Percentiles rank a stretch among this genome's conserved stretches.
phyloP scores from a whole-genome alignment of 108 stramenopile genomes.

The Asterionellopsis glacialis region DNA sequence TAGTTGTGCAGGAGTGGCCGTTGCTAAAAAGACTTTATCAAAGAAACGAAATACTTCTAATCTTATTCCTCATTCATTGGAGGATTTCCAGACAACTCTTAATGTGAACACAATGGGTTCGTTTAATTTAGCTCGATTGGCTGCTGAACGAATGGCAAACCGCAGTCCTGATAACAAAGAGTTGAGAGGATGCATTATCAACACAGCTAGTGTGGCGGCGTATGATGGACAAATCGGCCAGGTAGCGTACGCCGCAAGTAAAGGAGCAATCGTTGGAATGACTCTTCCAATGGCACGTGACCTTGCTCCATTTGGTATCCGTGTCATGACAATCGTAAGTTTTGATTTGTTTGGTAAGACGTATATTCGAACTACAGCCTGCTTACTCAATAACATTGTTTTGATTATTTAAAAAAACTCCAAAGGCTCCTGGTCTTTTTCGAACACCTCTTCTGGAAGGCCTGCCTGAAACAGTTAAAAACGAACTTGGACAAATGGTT shows the following conservation, averaged over 20 bases:
- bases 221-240: constrained; percentile 93
- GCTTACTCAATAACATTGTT: too few species aligned
- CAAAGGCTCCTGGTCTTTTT: constrained; percentile 89
- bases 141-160: constrained; percentile 78
- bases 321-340: constrained; percentile 87
- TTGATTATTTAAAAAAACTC: too few species aligned
- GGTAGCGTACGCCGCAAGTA: constrained; percentile 90
- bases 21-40: constrained; percentile 66
- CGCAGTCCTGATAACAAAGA: constrained; percentile 55
- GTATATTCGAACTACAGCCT: too few species aligned
- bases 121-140: constrained; percentile 90
- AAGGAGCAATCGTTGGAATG: constrained; percentile 88
- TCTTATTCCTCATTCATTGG: constrained; percentile 35
- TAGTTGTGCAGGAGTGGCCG: constrained; percentile 92
- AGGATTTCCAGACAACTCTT: constrained; percentile 60
- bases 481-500: constrained; percentile 76
- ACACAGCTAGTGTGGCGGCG: constrained; percentile 93
- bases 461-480: constrained; percentile 75
- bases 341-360: neutral
- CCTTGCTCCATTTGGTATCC: constrained; percentile 70
- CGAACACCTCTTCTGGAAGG: constrained; percentile 87
- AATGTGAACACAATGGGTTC: constrained; percentile 89
- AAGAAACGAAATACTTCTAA: constrained; percentile 41
- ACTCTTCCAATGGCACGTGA: constrained; percentile 92
- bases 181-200: constrained; percentile 83